phyloP scores from a whole-genome alignment of 2,329 filamentous ascomycete species.

The Pseudogymnoascus pannorum region DNA sequence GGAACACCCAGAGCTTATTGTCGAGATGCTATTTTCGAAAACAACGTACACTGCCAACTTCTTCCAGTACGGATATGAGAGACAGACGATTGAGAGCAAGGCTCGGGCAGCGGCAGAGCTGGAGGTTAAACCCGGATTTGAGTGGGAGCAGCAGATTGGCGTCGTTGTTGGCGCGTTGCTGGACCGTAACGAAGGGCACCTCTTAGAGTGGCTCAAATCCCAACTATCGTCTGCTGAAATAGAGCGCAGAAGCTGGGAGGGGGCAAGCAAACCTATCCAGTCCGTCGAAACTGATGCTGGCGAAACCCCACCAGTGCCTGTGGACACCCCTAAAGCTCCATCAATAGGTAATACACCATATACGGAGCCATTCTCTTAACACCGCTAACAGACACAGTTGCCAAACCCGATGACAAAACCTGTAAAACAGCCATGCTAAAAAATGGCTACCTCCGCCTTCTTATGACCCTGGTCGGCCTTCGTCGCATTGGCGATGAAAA shows the following conservation, averaged over 20 bases:
- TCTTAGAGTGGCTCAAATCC: slow-evolving; percentile 75
- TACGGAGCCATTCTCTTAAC: background rate
- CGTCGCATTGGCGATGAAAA: slow-evolving; percentile 50
- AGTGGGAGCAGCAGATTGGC: slow-evolving; percentile 58
- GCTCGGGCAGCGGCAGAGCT: slow-evolving; percentile 71
- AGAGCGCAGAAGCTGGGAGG: slow-evolving; percentile 72
- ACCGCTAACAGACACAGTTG: slow-evolving; percentile 23
- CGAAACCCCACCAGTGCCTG: slow-evolving; percentile 21
- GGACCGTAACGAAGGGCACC: slow-evolving; percentile 68
- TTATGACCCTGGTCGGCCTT: slow-evolving; percentile 71
- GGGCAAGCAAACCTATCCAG: slow-evolving; percentile 55
- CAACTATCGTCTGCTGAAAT: slow-evolving; percentile 59
- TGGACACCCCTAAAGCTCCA: slow-evolving; percentile 36
- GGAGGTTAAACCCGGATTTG: slow-evolving; percentile 67
- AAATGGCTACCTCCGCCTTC: slow-evolving; percentile 76
- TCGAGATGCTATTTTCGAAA: slow-evolving; percentile 94
- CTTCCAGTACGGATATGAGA: slow-evolving; percentile 84
- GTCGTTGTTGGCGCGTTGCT: slow-evolving; percentile 74
- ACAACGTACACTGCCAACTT: slow-evolving; percentile 75
- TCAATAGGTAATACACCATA: slow-evolving; percentile 43
- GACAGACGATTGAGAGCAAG: slow-evolving; percentile 59
- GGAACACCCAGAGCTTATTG: slow-evolving; percentile 74
- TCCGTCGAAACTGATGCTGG: slow-evolving; percentile 35
- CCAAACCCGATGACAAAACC: slow-evolving; percentile 51
- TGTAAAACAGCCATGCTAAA: slow-evolving; percentile 74